These are phyloP conservation scores for Lomentospora prolificans DNA, from an alignment of 2,329 filamentous ascomycete genomes.

Conservation along the genomic window DNA sequence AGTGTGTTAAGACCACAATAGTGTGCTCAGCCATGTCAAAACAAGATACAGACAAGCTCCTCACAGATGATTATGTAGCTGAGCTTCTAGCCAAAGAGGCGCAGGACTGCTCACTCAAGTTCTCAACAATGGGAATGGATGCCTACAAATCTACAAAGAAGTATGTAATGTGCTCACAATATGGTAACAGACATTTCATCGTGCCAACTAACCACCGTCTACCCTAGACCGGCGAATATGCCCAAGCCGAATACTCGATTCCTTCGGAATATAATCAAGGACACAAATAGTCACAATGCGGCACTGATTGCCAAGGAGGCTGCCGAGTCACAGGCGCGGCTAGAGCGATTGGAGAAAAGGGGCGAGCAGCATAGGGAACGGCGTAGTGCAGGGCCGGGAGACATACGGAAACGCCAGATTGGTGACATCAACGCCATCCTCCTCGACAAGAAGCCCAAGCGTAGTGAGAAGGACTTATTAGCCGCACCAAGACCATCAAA, in stretches of 20 bases:
- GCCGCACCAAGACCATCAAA: neutral
- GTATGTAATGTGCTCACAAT: too few species aligned
- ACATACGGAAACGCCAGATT: constrained; percentile 48
- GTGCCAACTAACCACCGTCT: neutral
- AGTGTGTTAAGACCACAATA: too few species aligned
- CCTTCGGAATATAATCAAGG: constrained; percentile 75
- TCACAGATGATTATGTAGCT: constrained; percentile 72
- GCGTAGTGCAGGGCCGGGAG: constrained; percentile 28
- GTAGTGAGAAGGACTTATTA: constrained; percentile 3
- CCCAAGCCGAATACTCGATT: constrained; percentile 91
- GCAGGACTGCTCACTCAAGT: constrained; percentile 60
- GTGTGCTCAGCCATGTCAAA: neutral
- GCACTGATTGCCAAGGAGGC: constrained; percentile 76
- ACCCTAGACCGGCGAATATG: constrained; percentile 48
- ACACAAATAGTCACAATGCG: constrained; percentile 82
- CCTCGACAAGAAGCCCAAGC: constrained; percentile 1
- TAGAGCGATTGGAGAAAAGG: constrained; percentile 48
- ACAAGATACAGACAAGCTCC: constrained; percentile 28
- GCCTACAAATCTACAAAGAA: constrained; percentile 45
- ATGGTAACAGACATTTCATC: too few species aligned
- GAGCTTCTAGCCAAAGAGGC: constrained; percentile 73
- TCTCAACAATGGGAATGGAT: constrained; percentile 64
- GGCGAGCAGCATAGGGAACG: constrained; percentile 34
- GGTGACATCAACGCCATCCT: constrained; percentile 52
- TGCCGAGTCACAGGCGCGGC: constrained; percentile 63